Base-by-base conservation (phyloP, 2,329 filamentous ascomycete genomes). In the Pseudogymnoascus verrucosus region DNA sequence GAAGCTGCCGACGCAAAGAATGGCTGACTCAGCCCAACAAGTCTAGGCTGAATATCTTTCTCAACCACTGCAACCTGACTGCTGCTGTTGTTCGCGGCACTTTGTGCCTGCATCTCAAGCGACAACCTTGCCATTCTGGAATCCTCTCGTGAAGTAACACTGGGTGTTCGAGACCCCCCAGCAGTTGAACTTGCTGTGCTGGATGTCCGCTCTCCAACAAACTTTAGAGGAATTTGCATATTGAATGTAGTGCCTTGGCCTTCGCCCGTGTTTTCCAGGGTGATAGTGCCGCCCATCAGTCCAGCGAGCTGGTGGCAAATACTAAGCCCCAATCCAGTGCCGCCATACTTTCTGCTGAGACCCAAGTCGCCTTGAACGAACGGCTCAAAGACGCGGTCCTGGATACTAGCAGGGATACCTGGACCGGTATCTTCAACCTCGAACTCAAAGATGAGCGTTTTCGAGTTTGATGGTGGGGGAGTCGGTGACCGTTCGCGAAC, bases 351-450 rank as follows among this genome's bases (percentile, higher is more conserved):
- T 74, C 91, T 96, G 78, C 89, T 96, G 14, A 97, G 77, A 0
- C 91, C 90, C 1, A 95, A 78, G 72, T 96, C 92, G n/a, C 90
- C 93, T 75, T 97, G 93, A 0, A 96, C 90, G 71, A 97, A 97
- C 0, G 93, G 93, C 74, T 96, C 93, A 72, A 97, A 97, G 8
- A 97, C 91, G 68, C 88, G 88, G 64, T 90, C 80, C 69, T 92
- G 91, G 74, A 96, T 84, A 67, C 88, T 78, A 5, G 87, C 83
- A 0, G 91, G 85, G 63, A 96, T 96, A 28, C 93, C 93, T 0
- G 91, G 92, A 0, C 93, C 93, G 0, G 88, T 93, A 68, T 97
- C 93, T 72, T 91, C 83, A 0, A 96, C 91, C 72, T 96, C 89
- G 65, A 96, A 96, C 71, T 96, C 89, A 69, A 96, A 96, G 8